Evolutionary conservation across 768 basidiomycete genomes (phyloP), one percentile per base, ranked within the genome.

Genomic region (Pholiota microspora): DNA sequence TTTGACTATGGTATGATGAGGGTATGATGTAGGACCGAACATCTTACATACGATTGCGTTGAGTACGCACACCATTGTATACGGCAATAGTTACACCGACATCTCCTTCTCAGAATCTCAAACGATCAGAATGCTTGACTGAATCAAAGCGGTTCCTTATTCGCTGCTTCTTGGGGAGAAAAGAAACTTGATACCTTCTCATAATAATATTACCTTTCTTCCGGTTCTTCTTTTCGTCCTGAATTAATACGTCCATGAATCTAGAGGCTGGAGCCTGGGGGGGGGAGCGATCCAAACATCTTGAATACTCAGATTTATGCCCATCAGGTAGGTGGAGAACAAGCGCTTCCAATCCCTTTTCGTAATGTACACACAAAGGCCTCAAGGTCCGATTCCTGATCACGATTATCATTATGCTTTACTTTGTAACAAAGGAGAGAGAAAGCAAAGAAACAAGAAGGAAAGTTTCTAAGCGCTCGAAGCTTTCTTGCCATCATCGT

Each of bases 391-490:
- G 49, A 49, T 47, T 47, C 46, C 15, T 36, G 53, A 59, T 59
- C 58, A 55, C 50, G 54, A 55, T 59, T 56, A 56, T 62, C 53
- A 55, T 59, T 59, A 62, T 55, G 25, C 51, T 61, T 58, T 57
- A 55, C 59, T 58, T 40, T 55, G 49, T 23, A 34, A 49, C 35
- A 48, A 36, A 32, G 58, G 54, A 56, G 51, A 51, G n/a, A 38
- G 32, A 36, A 40, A 51, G 40, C 40, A 42, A 42, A 10, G 50
- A 54, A 45, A 58, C 50, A 52, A 54, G 51, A 58, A 54, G 53
- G 50, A 54, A 49, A 47, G 40, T 29, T 45, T 32, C 18, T 21
- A 29, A 53, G 16, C n/a, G 35, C 44, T 57, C 47, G 49, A 57
- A 46, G 36, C 50, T 46, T 34, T 44, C 35, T 49, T 51, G 49